Conservation (phyloP, 331 rosid species). For the Malus hybrid region DNA sequence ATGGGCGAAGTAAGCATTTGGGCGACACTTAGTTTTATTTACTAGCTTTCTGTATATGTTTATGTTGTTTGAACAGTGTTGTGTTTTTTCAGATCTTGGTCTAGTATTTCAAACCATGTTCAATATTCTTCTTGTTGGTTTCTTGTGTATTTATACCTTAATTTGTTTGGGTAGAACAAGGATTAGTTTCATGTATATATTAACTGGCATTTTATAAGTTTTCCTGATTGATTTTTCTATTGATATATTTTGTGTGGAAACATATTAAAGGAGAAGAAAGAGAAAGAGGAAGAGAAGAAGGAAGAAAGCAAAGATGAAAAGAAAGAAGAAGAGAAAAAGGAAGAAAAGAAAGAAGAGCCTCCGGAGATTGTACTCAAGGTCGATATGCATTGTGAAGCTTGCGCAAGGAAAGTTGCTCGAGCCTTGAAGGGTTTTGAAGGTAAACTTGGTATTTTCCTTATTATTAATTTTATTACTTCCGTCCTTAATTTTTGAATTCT, state of each 20-base stretch:
- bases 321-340: conserved; percentile 35
- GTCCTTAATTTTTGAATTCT: neutral
- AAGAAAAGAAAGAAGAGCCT: conserved; percentile 36
- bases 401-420: conserved; percentile 81
- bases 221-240: neutral
- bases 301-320: conserved; percentile 36
- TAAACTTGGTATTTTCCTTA: neutral
- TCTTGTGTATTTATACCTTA: neutral
- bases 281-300: conserved; percentile 49
- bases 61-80: neutral
- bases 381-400: conserved; percentile 96
- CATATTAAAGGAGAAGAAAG: conserved; percentile 14
- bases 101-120: neutral
- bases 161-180: too few relatives aligned
- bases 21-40: neutral
- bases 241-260: neutral
- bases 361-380: conserved; percentile 77
- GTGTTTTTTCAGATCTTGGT: neutral
- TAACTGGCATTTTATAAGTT: neutral
- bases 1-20: conserved; percentile 65
- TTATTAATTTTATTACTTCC: neutral
- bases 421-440: conserved; percentile 89
- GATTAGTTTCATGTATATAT: neutral
- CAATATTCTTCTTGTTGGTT: neutral
- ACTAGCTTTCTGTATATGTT: neutral